Evolutionary conservation across 768 basidiomycete genomes (phyloP).

Genomic region (Termitomyces sp.): DNA sequence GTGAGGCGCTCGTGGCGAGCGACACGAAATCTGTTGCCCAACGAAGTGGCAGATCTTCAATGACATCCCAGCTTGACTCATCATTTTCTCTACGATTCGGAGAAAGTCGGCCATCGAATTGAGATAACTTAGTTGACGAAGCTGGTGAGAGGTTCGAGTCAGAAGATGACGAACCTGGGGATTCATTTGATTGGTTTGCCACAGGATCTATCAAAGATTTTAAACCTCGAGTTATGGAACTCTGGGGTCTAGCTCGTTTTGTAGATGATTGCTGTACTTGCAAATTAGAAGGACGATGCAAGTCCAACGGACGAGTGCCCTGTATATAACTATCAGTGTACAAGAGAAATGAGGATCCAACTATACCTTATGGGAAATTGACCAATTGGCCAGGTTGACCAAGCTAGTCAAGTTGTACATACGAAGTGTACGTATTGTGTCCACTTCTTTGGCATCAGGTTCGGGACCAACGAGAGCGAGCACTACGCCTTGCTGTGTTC

Average conservation of each 20-base stretch:
- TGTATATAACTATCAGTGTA: conserved; percentile 18
- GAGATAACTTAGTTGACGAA: background rate
- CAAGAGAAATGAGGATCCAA: background rate
- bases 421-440: conserved; percentile 51
- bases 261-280: conserved; percentile 42
- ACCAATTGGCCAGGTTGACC: conserved; percentile 70
- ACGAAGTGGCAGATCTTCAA: conserved; percentile 66
- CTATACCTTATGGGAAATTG: conserved; percentile 57
- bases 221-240: conserved; percentile 56
- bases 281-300: conserved; percentile 46
- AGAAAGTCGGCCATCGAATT: conserved; percentile 4
- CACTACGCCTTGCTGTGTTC: conserved; percentile 65
- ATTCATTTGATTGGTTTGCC: conserved; percentile 13
- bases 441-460: conserved; percentile 47
- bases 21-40: conserved; percentile 89
- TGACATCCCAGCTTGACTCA: conserved; percentile 64
- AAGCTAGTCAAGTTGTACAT: conserved; percentile 84
- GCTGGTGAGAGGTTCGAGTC: conserved; percentile 22
- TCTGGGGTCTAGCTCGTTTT: conserved; percentile 46
- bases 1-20: conserved; percentile 62
- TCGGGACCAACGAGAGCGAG: conserved; percentile 69
- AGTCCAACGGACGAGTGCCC: conserved; percentile 57
- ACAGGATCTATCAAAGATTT: conserved; percentile 46
- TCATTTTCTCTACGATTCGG: conserved; percentile 23
- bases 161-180: conserved; percentile 22